Conservation (phyloP, 1,139 yeast genomes). For the Taphrina confusa region DNA sequence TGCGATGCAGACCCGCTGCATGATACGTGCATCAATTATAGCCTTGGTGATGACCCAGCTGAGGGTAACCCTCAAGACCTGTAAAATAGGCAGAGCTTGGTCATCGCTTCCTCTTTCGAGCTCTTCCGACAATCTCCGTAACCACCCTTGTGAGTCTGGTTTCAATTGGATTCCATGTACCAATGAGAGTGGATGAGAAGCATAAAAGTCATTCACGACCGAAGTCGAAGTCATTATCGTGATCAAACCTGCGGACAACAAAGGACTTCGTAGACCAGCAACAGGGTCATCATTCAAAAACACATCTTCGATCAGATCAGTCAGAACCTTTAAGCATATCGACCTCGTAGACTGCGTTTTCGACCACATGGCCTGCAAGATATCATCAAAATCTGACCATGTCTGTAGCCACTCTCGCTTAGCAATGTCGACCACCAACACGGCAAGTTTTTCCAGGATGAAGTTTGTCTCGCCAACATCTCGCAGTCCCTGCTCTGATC, state of each 20-base stretch:
- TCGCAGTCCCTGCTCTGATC: constrained; percentile 2
- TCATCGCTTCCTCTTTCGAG: constrained; percentile 43
- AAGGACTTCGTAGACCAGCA: constrained; percentile 76
- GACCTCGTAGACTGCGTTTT: constrained; percentile 58
- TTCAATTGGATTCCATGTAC: constrained; percentile 66
- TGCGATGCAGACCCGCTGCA: constrained; percentile 65
- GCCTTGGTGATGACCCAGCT: constrained; percentile 76
- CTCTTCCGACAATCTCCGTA: constrained; percentile 64
- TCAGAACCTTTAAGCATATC: constrained; percentile 69
- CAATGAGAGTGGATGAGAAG: constrained; percentile 58
- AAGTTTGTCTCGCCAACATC: constrained; percentile 20
- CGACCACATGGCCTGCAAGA: constrained; percentile 72
- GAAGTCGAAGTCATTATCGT: constrained; percentile 62
- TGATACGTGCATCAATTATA: constrained; percentile 64
- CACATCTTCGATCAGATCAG: constrained; percentile 92
- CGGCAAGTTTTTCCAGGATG: constrained; percentile 82
- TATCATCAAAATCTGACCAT: constrained; percentile 89
- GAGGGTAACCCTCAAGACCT: constrained; percentile 82
- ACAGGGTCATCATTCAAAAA: constrained; percentile 87
- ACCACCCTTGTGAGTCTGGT: constrained; percentile 80
- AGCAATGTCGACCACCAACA: constrained; percentile 89
- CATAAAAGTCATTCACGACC: constrained; percentile 61
- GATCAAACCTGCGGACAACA: constrained; percentile 58
- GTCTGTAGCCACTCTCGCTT: constrained; percentile 83
- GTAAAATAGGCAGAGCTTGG: constrained; percentile 65